phyloP scores from a whole-genome alignment of 805 yeast species.

The Candida pini region DNA sequence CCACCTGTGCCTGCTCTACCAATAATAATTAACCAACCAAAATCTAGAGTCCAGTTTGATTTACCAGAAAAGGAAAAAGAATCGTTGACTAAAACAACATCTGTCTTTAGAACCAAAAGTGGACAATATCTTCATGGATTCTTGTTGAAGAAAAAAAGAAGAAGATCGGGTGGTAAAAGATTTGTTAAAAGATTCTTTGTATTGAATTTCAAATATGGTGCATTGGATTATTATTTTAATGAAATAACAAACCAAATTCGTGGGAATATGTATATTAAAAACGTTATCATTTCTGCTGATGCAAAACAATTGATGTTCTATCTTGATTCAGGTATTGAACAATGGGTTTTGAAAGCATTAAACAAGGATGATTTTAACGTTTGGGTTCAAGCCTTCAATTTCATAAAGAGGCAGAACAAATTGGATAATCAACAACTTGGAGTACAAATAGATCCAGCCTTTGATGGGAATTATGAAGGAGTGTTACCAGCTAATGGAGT shows the following conservation, averaged over 20 bases:
- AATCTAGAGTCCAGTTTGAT: constrained; percentile 23
- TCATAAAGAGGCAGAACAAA: constrained; percentile 31
- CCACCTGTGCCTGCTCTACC: not conserved
- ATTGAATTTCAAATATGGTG: constrained; percentile 75
- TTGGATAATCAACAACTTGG: too few relatives aligned
- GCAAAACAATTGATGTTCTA: constrained; percentile 61
- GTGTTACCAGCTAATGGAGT: not conserved
- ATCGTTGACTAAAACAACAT: constrained; percentile 19
- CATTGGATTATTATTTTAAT: constrained; percentile 74
- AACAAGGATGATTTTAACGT: constrained; percentile 60
- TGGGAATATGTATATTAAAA: constrained; percentile 85
- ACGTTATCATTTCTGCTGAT: constrained; percentile 79
- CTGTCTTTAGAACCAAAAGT: constrained; percentile 40
- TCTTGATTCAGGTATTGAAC: constrained; percentile 92
- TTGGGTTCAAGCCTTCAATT: constrained; percentile 80
- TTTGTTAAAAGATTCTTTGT: constrained; percentile 81
- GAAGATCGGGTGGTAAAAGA: constrained; percentile 79
- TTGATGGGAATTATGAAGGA: constrained; percentile 1
- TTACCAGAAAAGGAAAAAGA: constrained; percentile 15
- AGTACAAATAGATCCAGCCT: not conserved
- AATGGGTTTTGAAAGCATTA: constrained; percentile 79
- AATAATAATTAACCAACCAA: too few relatives aligned
- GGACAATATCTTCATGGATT: constrained; percentile 76
- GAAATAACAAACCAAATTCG: constrained; percentile 67
- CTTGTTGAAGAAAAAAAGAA: constrained; percentile 62